Evolutionary conservation across 1,284 basidiomycete species (phyloP).

Genomic region (Ustilago trichophora): DNA sequence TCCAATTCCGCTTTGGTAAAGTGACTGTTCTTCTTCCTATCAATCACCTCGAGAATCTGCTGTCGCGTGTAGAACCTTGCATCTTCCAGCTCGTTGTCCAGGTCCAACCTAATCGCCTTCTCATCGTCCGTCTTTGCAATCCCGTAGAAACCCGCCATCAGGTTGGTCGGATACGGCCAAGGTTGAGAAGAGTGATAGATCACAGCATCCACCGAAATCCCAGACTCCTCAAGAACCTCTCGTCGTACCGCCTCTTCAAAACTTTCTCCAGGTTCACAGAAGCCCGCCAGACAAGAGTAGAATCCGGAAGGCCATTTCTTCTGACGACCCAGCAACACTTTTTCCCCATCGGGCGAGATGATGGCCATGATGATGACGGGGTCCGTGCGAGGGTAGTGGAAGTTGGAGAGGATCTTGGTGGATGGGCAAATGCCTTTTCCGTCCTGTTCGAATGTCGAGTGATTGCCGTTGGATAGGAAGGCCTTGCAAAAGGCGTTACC

Average conservation of each 20-base stretch:
- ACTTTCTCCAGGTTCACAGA: constrained; percentile 68
- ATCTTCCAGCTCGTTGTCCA: constrained; percentile 96
- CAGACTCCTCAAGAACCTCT: constrained; percentile 95
- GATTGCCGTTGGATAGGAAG: constrained; percentile 3
- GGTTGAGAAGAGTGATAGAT: constrained; percentile 86
- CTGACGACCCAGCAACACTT: constrained; percentile 83
- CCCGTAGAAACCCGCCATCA: constrained; percentile 79
- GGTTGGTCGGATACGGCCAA: constrained; percentile 79
- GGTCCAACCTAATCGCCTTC: constrained; percentile 80
- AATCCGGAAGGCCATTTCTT: constrained; percentile 72
- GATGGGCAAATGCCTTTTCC: constrained; percentile 39
- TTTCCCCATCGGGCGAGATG: constrained; percentile 77
- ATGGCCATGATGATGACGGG: constrained; percentile 90
- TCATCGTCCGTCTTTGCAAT: constrained; percentile 32
- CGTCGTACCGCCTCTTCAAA: constrained; percentile 92
- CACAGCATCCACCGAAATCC: constrained; percentile 83
- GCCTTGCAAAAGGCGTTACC: constrained; percentile 8
- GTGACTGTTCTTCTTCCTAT: constrained; percentile 68
- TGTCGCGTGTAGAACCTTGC: constrained; percentile 85
- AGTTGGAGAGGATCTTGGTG: constrained; percentile 52
- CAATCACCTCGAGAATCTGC: constrained; percentile 76
- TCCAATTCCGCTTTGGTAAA: constrained; percentile 73
- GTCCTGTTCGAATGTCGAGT: constrained; percentile 28
- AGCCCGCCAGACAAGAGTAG: constrained; percentile 64
- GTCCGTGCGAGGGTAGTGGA: constrained; percentile 60